Base-by-base conservation (phyloP, 1,284 basidiomycete genomes). In the Trichosporon ovoides region DNA sequence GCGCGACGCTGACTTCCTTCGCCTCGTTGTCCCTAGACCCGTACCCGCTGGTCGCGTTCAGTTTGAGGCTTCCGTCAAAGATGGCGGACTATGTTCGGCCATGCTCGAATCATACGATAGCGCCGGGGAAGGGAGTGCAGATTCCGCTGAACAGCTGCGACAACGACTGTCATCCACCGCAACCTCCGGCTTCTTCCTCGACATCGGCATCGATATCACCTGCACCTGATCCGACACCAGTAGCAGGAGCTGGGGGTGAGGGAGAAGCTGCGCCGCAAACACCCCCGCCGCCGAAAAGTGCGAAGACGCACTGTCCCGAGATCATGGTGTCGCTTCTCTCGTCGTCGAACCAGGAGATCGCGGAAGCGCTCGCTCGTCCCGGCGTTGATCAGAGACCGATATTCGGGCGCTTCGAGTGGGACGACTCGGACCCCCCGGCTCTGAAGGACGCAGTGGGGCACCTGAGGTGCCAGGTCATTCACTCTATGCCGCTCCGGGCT, bases 1-100 rank as follows among this genome's bases (percentile, higher is more conserved):
- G 92, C 62, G 90, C 91, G 38, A 95, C 92, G 0, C 81, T 96
- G 38, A 94, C 92, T 5, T 94, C 91, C 0, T 91, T 95, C 73
- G 86, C 89, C 24, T 91, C 90, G n/a, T 85, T 95, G 66, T 85
- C 91, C 1, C 83, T 96, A 79, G 84, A 90, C 66, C 92, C 92
- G 2, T 79, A 86, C 66, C 91, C 92, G 0, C 83, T 95, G 59
- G 83, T 96, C 63, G 83, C 90, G 0, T 95, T 95, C 75, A 87
- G 90, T 11, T 81, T 95, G 13, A 85, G 90, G 31, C 81, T 91
- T n/a, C 92, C 92, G 3, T 93, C 90, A 0, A 82, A 89, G 9
- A 87, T 94, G 83, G 89, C 89, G 3, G 72, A 81, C 79, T 48
- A 81, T 82, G 22, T 83, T 84, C 63, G 81, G 76, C 65, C 68